A percentile compares a stretch with the other conserved stretches of the same genome.
phyloP scores from a whole-genome alignment of 2,329 filamentous ascomycete genomes.

The Eutypa lata region DNA sequence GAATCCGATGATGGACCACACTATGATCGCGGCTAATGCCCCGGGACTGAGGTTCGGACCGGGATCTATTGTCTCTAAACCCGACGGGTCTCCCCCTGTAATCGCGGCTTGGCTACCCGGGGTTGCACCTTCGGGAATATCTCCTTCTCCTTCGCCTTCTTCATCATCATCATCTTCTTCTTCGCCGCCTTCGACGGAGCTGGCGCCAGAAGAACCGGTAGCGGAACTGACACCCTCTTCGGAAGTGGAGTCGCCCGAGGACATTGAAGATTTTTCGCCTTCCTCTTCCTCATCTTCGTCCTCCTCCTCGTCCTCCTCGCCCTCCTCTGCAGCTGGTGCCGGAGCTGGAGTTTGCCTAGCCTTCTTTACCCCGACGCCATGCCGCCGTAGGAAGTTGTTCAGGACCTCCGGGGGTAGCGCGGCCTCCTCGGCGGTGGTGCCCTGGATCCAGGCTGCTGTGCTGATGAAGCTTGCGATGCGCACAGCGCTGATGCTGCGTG shows the following conservation, averaged over 20 bases:
- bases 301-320: conserved; percentile 2
- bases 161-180: not conserved
- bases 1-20: conserved; percentile 17
- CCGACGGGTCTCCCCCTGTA: conserved; percentile 1
- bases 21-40: conserved; percentile 17
- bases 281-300: conserved; percentile 5
- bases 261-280: conserved; percentile 6
- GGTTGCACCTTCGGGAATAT: not conserved
- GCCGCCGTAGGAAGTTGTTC: conserved; percentile 19
- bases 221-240: not conserved
- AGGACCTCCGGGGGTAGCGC: conserved; percentile 17
- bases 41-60: conserved; percentile 11
- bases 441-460: conserved; percentile 24
- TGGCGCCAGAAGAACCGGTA: not conserved
- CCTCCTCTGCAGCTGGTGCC: conserved; percentile 1
- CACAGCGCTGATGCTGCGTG: conserved; percentile 23
- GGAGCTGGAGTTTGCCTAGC: conserved; percentile 3
- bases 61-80: conserved; percentile 9
- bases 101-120: conserved; percentile 3
- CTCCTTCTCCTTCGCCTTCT: not conserved
- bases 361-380: conserved; percentile 4
- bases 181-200: not conserved
- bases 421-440: conserved; percentile 14
- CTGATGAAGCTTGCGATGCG: conserved; percentile 20
- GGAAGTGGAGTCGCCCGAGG: conserved; percentile 7